Conservation (phyloP, 2,329 filamentous ascomycete genomes). For the Fonsecaea monophora region DNA sequence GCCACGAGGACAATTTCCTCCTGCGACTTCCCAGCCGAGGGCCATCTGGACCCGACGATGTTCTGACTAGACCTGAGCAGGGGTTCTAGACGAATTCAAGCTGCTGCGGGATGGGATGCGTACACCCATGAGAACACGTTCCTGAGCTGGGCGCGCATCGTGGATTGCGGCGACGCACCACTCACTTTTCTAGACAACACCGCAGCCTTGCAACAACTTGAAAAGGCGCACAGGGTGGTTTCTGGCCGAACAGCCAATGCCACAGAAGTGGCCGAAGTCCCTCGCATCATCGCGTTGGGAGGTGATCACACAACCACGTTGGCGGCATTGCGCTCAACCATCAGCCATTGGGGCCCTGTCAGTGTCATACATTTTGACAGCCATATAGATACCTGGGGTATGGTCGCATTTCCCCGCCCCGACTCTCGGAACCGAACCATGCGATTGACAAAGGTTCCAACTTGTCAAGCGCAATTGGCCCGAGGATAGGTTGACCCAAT, state of each 20-base stretch:
- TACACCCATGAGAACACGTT: slow-evolving; percentile 59
- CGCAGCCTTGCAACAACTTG: slow-evolving; percentile 60
- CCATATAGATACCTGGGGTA: slow-evolving; percentile 61
- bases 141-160: slow-evolving; percentile 58
- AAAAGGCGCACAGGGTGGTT: slow-evolving; percentile 57
- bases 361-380: slow-evolving; percentile 66
- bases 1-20: not conserved
- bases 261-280: slow-evolving; percentile 49
- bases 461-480: not conserved
- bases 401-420: not conserved
- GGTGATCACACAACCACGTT: slow-evolving; percentile 65
- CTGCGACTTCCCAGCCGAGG: not conserved
- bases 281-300: slow-evolving; percentile 61
- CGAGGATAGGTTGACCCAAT: not conserved
- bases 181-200: slow-evolving; percentile 62
- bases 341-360: slow-evolving; percentile 58
- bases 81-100: slow-evolving; percentile 57
- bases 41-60: not conserved
- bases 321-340: slow-evolving; percentile 58
- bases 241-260: slow-evolving; percentile 55
- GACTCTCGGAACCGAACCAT: not conserved
- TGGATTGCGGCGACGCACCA: slow-evolving; percentile 64
- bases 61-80: slow-evolving; percentile 15
- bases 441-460: not conserved
- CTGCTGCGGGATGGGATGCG: slow-evolving; percentile 53